Conservation (phyloP, 176 grass and related monocot species). For the Hsuehochloa calcarea region DNA sequence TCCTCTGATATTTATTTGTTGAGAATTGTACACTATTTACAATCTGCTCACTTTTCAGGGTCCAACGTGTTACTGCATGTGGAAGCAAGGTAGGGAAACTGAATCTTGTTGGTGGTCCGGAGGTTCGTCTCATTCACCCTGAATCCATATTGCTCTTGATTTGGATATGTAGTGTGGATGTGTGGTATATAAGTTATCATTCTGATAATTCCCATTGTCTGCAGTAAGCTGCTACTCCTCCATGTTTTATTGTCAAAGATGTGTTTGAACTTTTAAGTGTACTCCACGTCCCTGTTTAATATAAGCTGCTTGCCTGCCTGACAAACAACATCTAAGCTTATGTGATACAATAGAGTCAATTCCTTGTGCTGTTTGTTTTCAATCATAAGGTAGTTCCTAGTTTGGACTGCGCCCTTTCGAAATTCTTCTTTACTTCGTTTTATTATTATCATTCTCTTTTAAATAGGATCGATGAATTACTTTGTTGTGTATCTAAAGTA, state of each 20-base stretch:
- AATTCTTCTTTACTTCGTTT: not conserved
- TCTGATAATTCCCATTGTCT: not conserved
- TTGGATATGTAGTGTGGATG: not conserved
- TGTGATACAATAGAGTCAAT: not conserved
- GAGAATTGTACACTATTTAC: constrained; percentile 14
- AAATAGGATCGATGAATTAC: not conserved
- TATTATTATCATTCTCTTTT: not conserved
- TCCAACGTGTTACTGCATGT: constrained; percentile 70
- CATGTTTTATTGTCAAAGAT: not conserved
- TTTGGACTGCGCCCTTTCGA: not conserved
- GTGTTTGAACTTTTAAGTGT: not conserved
- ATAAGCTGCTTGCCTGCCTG: not conserved
- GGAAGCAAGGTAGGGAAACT: constrained; percentile 85
- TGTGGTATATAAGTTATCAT: not conserved
- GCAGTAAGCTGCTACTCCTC: not conserved
- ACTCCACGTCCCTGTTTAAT: not conserved
- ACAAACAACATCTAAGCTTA: not conserved
- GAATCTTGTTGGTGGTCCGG: constrained; percentile 82
- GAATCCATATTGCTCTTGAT: not conserved
- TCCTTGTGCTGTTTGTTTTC: not conserved
- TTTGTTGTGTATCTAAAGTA: not conserved
- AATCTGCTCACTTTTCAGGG: constrained; percentile 45
- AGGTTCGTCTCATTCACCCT: constrained; percentile 55
- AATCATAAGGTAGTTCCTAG: not conserved
- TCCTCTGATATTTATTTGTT: not conserved